These are phyloP conservation scores for Phaeosphaeriaceae sp. DNA, from an alignment of 2,329 filamentous ascomycete species.

Conservation along the genomic window DNA sequence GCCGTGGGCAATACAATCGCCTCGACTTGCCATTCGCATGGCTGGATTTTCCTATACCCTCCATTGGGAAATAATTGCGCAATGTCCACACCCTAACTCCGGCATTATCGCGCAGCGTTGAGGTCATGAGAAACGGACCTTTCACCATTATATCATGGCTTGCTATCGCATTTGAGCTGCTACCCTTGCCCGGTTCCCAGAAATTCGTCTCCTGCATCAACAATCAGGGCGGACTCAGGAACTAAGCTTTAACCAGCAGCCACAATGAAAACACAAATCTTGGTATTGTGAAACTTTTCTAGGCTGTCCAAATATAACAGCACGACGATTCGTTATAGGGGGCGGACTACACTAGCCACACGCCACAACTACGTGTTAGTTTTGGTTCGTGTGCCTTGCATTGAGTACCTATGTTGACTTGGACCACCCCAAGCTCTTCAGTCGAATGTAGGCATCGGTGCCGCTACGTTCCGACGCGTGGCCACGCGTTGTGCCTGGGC, in stretches of 20 bases:
- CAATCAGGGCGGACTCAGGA: not conserved
- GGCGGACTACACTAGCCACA: conserved; percentile 5
- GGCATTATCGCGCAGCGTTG: not conserved
- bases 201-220: not conserved
- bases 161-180: not conserved
- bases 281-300: not conserved
- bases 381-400: not conserved
- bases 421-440: too few relatives aligned
- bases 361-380: not conserved
- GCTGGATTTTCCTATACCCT: conserved; percentile 4
- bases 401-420: too few relatives aligned
- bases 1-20: conserved; percentile 9
- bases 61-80: not conserved
- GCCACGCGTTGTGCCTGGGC: not conserved
- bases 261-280: not conserved
- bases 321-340: not conserved
- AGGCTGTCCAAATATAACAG: conserved; percentile 3
- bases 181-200: not conserved
- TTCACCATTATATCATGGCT: not conserved
- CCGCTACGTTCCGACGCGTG: not conserved
- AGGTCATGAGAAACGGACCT: conserved; percentile 1
- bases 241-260: conserved; percentile 1
- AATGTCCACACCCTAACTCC: not conserved
- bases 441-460: too few relatives aligned
- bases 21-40: conserved; percentile 13